Percentiles rank a stretch among this genome's conserved stretches.
Conservation (phyloP, 768 basidiomycete species). For the Phaffia tasmanica region DNA sequence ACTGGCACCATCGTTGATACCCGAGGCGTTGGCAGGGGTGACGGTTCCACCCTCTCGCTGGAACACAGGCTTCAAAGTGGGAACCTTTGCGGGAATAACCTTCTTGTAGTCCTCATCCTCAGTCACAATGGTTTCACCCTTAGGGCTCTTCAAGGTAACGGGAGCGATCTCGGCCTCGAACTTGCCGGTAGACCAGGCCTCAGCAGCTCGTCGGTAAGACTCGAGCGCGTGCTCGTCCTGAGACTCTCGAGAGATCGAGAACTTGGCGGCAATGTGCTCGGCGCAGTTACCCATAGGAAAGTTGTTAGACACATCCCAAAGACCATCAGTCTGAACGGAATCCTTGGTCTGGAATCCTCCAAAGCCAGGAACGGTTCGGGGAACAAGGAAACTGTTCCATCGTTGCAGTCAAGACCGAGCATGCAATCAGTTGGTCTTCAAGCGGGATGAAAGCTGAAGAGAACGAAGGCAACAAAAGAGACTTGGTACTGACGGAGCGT, state of each 20-base stretch:
- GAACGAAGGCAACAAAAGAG: not conserved
- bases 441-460: not conserved
- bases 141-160: constrained; percentile 70
- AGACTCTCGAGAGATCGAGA: constrained; percentile 69
- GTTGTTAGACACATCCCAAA: constrained; percentile 95
- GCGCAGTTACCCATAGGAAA: constrained; percentile 98
- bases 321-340: constrained; percentile 81
- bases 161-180: constrained; percentile 83
- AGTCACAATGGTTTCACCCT: constrained; percentile 60
- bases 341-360: constrained; percentile 82
- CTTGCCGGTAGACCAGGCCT: constrained; percentile 74
- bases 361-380: constrained; percentile 45
- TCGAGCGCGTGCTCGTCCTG: constrained; percentile 87
- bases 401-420: not conserved
- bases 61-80: constrained; percentile 78
- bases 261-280: constrained; percentile 70
- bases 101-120: constrained; percentile 99
- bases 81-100: constrained; percentile 86
- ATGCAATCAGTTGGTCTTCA: not conserved
- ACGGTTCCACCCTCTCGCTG: constrained; percentile 66
- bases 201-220: constrained; percentile 84
- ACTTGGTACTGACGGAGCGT: constrained; percentile 71
- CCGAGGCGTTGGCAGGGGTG: constrained; percentile 94
- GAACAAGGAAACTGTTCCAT: constrained; percentile 39
- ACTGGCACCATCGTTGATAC: constrained; percentile 89